These are phyloP conservation scores for Aureobasidium pullulans DNA, from an alignment of 2,329 filamentous ascomycete species.

Conservation along the genomic window DNA sequence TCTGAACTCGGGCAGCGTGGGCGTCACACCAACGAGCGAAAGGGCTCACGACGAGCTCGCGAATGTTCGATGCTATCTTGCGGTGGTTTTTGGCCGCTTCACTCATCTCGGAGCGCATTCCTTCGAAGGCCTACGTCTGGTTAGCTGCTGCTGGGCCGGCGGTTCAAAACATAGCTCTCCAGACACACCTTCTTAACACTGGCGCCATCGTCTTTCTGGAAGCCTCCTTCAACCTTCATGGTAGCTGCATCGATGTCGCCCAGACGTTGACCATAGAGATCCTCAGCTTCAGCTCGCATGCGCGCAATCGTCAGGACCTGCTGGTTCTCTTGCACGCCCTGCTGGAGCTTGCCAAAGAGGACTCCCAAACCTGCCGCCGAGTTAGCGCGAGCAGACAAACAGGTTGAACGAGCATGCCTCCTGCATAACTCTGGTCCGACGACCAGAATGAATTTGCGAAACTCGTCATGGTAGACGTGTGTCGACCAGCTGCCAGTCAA, in stretches of 20 bases:
- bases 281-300: constrained; percentile 92
- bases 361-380: constrained; percentile 63
- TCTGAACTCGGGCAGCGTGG: constrained; percentile 82
- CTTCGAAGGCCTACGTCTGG: constrained; percentile 71
- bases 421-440: constrained; percentile 72
- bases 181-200: constrained; percentile 78
- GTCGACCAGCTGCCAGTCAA: neutral
- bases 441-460: constrained; percentile 99
- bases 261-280: constrained; percentile 73
- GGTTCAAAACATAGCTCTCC: neutral
- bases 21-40: constrained; percentile 96
- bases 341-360: constrained; percentile 92
- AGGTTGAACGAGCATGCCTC: constrained; percentile 50
- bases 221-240: constrained; percentile 76
- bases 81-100: constrained; percentile 83
- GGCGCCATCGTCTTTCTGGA: constrained; percentile 85
- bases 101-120: constrained; percentile 85
- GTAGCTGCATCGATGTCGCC: constrained; percentile 74
- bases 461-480: constrained; percentile 56
- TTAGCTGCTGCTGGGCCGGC: constrained; percentile 3
- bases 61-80: constrained; percentile 94
- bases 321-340: constrained; percentile 90
- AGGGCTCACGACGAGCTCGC: constrained; percentile 87
- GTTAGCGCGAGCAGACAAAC: neutral
- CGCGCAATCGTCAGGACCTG: constrained; percentile 87